phyloP scores from a whole-genome alignment of 805 yeast species.

The Ogataea saltuana region DNA sequence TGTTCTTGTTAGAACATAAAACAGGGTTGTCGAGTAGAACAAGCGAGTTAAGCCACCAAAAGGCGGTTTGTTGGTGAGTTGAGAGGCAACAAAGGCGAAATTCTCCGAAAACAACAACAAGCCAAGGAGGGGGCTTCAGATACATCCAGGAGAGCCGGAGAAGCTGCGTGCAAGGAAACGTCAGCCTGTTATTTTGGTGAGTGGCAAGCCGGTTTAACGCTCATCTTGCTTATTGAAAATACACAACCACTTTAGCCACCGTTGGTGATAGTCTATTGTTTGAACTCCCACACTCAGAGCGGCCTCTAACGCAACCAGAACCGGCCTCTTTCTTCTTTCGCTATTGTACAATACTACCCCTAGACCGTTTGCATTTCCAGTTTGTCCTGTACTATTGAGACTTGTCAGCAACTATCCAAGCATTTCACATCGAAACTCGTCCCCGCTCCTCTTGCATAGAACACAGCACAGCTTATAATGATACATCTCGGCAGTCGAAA shows the following conservation, averaged over 20 bases:
- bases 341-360: conserved; percentile 6
- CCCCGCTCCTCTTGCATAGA: background rate
- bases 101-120: background rate
- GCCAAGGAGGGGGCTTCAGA: background rate
- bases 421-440: too few relatives aligned
- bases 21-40: too few relatives aligned
- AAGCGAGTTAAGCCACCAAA: too few relatives aligned
- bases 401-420: background rate
- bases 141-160: too few relatives aligned
- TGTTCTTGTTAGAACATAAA: too few relatives aligned
- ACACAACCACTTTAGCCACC: too few relatives aligned
- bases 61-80: too few relatives aligned
- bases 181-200: too few relatives aligned
- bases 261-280: too few relatives aligned
- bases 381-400: conserved; percentile 1
- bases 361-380: conserved; percentile 7
- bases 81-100: background rate
- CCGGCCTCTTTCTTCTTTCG: conserved; percentile 4
- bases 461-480: background rate
- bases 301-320: too few relatives aligned
- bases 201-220: background rate
- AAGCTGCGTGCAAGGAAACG: background rate
- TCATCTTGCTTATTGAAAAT: too few relatives aligned
- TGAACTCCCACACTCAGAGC: too few relatives aligned
- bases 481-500: conserved; percentile 4